Evolutionary conservation across 2,329 filamentous ascomycete genomes (phyloP).

Genomic region (Ophiocordyceps camponoti-leonardi): DNA sequence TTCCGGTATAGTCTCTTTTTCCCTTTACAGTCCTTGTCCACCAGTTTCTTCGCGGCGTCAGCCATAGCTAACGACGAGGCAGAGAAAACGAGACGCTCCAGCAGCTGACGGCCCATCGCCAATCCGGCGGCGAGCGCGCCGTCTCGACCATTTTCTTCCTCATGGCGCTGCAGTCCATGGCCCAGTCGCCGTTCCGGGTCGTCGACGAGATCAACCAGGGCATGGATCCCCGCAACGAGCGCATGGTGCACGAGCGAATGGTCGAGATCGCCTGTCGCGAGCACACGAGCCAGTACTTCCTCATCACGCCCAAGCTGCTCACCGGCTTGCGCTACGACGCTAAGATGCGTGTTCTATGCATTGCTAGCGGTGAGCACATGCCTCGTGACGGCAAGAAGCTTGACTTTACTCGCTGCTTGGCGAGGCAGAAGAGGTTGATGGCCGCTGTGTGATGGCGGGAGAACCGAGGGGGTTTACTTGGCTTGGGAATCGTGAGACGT

Average conservation of each 20-base stretch:
- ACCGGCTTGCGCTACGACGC: slow-evolving; percentile 70
- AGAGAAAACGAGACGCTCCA: slow-evolving; percentile 70
- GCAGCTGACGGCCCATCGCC: slow-evolving; percentile 75
- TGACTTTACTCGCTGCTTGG: slow-evolving; percentile 29
- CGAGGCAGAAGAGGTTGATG: slow-evolving; percentile 22
- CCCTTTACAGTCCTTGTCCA: too few relatives aligned
- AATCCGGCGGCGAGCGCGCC: slow-evolving; percentile 89
- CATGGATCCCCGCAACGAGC: slow-evolving; percentile 97
- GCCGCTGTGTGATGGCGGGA: slow-evolving; percentile 10
- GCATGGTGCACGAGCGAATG: slow-evolving; percentile 95
- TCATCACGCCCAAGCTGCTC: slow-evolving; percentile 92
- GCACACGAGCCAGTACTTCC: slow-evolving; percentile 73
- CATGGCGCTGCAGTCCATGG: slow-evolving; percentile 90
- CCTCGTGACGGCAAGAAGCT: slow-evolving; percentile 33
- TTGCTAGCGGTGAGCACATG: slow-evolving; percentile 72
- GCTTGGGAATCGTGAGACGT: too few relatives aligned
- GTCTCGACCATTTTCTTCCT: slow-evolving; percentile 98
- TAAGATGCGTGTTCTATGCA: slow-evolving; percentile 87
- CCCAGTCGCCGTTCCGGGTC: slow-evolving; percentile 88
- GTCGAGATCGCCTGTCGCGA: slow-evolving; percentile 89
- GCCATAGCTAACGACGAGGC: slow-evolving; percentile 1
- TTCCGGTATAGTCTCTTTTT: slow-evolving; percentile 52
- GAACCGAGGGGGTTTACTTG: background rate
- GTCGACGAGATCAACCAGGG: slow-evolving; percentile 99
- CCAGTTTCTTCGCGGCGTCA: too few relatives aligned